Evolutionary conservation across 129 eudicot species (phyloP).

Genomic region (Centaurea solstitialis): DNA sequence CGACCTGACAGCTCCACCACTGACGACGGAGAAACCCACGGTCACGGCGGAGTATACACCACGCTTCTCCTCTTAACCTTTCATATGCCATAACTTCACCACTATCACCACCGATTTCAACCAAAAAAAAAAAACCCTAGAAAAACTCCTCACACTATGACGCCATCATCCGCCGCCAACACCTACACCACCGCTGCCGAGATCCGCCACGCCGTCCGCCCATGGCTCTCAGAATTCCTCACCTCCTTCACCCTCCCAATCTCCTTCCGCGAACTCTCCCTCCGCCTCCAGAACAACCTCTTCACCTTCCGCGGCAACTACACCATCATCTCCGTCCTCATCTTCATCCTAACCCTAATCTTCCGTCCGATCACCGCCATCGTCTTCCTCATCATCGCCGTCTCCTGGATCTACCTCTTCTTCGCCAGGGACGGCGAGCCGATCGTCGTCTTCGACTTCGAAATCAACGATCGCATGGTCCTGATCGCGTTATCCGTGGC

Average conservation of each 20-base stretch:
- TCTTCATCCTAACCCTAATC: conserved; percentile 56
- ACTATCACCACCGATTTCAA: conserved; percentile 7
- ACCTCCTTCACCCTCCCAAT: conserved; percentile 62
- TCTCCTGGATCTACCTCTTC: conserved; percentile 52
- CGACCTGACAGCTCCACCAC: conserved; percentile 14
- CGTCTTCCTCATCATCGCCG: conserved; percentile 42
- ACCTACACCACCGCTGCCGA: conserved; percentile 41
- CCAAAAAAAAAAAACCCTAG: conserved; percentile 25
- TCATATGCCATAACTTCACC: conserved; percentile 10
- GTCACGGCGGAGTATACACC: conserved; percentile 31
- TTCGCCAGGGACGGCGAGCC: conserved; percentile 52
- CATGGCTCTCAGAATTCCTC: conserved; percentile 62
- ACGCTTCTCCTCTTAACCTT: not conserved
- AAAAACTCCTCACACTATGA: conserved; percentile 15
- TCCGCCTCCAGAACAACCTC: conserved; percentile 62
- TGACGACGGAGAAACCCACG: conserved; percentile 33
- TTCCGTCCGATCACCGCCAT: conserved; percentile 57
- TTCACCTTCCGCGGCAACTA: conserved; percentile 61
- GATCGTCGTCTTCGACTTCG: conserved; percentile 35
- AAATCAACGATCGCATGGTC: conserved; percentile 50
- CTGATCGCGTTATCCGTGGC: conserved; percentile 33
- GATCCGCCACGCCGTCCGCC: conserved; percentile 58
- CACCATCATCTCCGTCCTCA: conserved; percentile 39
- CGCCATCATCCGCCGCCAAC: conserved; percentile 39
- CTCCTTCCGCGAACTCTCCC: conserved; percentile 55